Conservation (phyloP, 2,329 filamentous ascomycete genomes). For the Trichoderma sp. region DNA sequence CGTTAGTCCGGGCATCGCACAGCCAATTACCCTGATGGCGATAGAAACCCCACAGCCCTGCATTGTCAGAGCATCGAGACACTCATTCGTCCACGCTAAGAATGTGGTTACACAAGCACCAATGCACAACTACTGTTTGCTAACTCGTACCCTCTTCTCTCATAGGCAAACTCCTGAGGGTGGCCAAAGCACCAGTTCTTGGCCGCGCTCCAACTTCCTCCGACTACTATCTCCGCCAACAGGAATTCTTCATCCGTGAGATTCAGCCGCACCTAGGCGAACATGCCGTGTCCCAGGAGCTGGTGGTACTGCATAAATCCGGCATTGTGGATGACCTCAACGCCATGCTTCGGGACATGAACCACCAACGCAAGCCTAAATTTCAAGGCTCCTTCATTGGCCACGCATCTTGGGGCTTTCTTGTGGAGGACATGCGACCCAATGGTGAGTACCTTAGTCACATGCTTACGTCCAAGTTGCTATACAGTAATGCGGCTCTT, state of each 20-base stretch:
- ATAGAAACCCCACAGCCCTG: not conserved
- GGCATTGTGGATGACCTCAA: conserved; percentile 48
- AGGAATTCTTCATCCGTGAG: conserved; percentile 35
- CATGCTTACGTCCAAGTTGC: not conserved
- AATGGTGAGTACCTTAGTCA: conserved; percentile 26
- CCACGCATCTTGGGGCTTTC: conserved; percentile 60
- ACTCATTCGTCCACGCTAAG: not conserved
- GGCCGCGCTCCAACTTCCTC: conserved; percentile 34
- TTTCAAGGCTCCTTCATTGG: conserved; percentile 51
- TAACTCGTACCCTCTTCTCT: conserved; percentile 15
- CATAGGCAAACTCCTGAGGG: conserved; percentile 37
- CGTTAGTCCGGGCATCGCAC: not conserved
- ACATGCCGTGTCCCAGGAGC: conserved; percentile 37
- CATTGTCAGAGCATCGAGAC: not conserved
- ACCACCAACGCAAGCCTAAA: conserved; percentile 43
- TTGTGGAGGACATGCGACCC: conserved; percentile 69
- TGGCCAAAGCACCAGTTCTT: conserved; percentile 37
- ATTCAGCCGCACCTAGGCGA: conserved; percentile 36
- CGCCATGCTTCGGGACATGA: conserved; percentile 47
- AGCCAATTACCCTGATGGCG: not conserved
- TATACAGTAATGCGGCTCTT: not conserved
- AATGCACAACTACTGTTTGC: not conserved
- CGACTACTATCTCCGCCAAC: conserved; percentile 39
- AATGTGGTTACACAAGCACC: conserved; percentile 3
- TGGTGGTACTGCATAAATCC: conserved; percentile 37